A percentile compares a stretch with the other conserved stretches of the same genome.
Evolutionary conservation across 148 eudicot species (phyloP).

Genomic region (Heliamphora exappendiculata): DNA sequence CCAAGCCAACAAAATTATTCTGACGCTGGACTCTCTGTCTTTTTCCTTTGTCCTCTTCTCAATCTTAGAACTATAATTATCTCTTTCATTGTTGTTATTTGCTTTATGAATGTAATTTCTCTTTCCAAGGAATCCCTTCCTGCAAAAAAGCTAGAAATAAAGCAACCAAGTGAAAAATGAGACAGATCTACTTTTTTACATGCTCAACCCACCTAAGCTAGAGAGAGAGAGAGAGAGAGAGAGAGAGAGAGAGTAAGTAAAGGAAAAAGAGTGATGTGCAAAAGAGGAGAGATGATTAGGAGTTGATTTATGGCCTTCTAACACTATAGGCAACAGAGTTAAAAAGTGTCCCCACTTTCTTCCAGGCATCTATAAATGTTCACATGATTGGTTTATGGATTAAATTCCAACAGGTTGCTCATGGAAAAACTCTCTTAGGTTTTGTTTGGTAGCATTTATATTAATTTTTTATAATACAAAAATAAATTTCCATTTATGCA

Average conservation of each 20-base stretch:
- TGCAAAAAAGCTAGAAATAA: neutral
- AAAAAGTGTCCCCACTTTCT: constrained; percentile 1
- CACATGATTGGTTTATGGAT: neutral
- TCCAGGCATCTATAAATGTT: neutral
- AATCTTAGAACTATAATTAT: constrained; percentile 2
- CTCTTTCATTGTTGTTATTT: constrained; percentile 14
- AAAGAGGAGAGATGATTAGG: neutral
- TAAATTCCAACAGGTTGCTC: neutral
- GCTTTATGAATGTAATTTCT: constrained; percentile 4
- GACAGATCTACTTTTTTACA: neutral
- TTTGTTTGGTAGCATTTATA: too few relatives aligned
- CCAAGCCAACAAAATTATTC: constrained; percentile 19
- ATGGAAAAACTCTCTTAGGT: neutral
- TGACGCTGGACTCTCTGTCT: constrained; percentile 36
- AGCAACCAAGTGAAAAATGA: neutral
- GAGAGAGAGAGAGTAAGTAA: too few relatives aligned
- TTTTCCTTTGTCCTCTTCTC: constrained; percentile 28
- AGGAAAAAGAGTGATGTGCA: too few relatives aligned
- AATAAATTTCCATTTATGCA: too few relatives aligned
- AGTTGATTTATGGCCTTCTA: neutral
- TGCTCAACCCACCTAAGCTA: constrained; percentile 10
- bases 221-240: constrained; percentile 4
- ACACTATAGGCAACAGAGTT: neutral
- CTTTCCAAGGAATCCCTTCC: neutral
- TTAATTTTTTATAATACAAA: too few relatives aligned